Conservation (phyloP, 2,329 filamentous ascomycete species). For the Colletotrichum sp. region DNA sequence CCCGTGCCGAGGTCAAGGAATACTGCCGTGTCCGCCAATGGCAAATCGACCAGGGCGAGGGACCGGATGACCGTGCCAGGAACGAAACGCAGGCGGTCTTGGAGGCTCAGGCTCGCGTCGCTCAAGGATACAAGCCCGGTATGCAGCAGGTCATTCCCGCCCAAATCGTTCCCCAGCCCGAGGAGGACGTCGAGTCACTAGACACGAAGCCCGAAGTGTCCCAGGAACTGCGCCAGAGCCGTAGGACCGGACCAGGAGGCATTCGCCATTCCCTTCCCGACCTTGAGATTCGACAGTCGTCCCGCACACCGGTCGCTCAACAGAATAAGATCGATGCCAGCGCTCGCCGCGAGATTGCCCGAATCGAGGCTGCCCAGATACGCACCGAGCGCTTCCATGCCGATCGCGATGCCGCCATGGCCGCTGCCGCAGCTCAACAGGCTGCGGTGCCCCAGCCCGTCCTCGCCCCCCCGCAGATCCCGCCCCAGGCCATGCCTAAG, state of each 20-base stretch:
- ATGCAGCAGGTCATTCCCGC: not conserved
- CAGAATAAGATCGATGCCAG: conserved; percentile 53
- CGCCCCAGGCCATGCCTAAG: conserved; percentile 4
- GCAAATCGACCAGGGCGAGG: conserved; percentile 60
- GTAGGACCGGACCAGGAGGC: conserved; percentile 40
- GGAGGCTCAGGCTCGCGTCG: conserved; percentile 52
- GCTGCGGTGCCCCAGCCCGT: not conserved
- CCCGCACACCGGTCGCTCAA: conserved; percentile 33
- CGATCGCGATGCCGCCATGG: conserved; percentile 42
- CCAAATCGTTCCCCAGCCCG: conserved; percentile 20
- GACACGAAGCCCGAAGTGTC: conserved; percentile 21
- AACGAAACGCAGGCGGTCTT: conserved; percentile 59
- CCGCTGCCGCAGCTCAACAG: conserved; percentile 8
- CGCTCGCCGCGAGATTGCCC: conserved; percentile 56
- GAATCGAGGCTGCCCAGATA: conserved; percentile 54
- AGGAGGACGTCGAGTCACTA: conserved; percentile 16
- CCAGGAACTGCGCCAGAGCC: conserved; percentile 46
- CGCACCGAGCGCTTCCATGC: conserved; percentile 54
- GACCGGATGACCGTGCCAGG: conserved; percentile 44
- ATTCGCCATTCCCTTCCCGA: conserved; percentile 37
- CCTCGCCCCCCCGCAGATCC: not conserved
- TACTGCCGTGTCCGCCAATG: conserved; percentile 65
- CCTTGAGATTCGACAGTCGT: conserved; percentile 37
- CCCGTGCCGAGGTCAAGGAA: conserved; percentile 63
- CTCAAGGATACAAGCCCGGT: conserved; percentile 29